phyloP scores from a whole-genome alignment of 75 land plant genomes.

The Ceratopteris richardii region DNA sequence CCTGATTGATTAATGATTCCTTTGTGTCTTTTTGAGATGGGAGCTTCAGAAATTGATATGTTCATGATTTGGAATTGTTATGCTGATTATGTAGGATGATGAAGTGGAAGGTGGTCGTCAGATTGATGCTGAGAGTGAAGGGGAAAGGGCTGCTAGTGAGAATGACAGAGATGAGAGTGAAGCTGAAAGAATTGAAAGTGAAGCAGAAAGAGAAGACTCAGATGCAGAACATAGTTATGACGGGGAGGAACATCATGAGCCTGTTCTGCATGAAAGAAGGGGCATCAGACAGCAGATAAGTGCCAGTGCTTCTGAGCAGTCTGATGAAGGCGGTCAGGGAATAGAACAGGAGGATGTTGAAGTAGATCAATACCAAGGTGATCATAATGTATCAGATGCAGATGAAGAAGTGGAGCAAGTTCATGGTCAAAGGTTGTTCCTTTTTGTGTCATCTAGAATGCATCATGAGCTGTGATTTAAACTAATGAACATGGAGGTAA shows the following conservation, averaged over 20 bases:
- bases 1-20: too few species aligned
- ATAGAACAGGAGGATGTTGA: constrained; percentile 47
- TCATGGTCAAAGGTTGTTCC: constrained; percentile 24
- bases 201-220: constrained; percentile 49
- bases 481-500: not conserved
- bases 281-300: constrained; percentile 48
- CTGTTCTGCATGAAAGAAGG: constrained; percentile 22
- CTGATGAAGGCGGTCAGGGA: constrained; percentile 39
- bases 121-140: constrained; percentile 71
- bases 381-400: constrained; percentile 38
- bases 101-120: constrained; percentile 70
- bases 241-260: constrained; percentile 26
- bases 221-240: constrained; percentile 50
- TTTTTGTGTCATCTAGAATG: not conserved
- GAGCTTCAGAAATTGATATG: too few species aligned
- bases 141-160: constrained; percentile 52
- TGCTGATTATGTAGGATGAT: constrained; percentile 20
- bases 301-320: constrained; percentile 68
- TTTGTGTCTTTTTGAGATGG: too few species aligned
- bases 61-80: too few species aligned
- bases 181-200: constrained; percentile 54
- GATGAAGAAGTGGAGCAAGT: constrained; percentile 44
- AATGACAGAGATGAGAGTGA: constrained; percentile 65
- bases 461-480: not conserved
- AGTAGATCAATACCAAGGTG: constrained; percentile 36